Base-by-base conservation (phyloP, 2,329 filamentous ascomycete species). In the Arachnomyces sp. region DNA sequence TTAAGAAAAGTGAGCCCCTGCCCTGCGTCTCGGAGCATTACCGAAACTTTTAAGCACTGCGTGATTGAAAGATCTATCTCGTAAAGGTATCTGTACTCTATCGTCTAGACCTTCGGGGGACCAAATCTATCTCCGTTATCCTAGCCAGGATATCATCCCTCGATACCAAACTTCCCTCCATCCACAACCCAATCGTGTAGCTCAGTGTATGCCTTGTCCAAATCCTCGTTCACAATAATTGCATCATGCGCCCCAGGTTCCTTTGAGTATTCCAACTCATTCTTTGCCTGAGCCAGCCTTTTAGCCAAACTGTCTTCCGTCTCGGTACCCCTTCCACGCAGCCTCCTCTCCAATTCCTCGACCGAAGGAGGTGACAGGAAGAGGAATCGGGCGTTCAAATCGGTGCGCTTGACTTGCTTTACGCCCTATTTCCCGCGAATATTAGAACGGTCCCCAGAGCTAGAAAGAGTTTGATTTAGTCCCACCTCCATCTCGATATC, bases 401-500 rank as follows among this genome's bases (percentile, higher is more conserved):
- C 73, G 36, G 82, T 84, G 46, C 76, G 74, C 63, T 88, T 87
- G 56, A 95, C 84, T 66, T 95, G 89, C 70, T 94, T 94, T 43
- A 95, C 88, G 45, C 89, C 89, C 75, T 79, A 46, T 45, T 34
- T 7, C 40, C 20, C 20, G 5, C 20, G 3, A 11, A 7, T 25
- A 15, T 28, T 25, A 15, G n/a, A 39, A 5, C 38, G 32, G 28
- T 25, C 20, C 9, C 9, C 20, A 25, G 9, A 5, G 9, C 20
- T 5, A 25, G 9, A 9, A 25, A 35, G 28, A 16, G 14, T 35
- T 13, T 14, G 33, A 31, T 3, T 35, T 20, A 3, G 34, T 53
- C 67, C 28, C 59, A 82, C 81, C 77, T 94, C 88, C 86, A 95
- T 94, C 73, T 95, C 90, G 58, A 95, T 96, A 61, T 96, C 90